Conservation (phyloP, 2,329 filamentous ascomycete genomes). For the Rhynchosporium agropyri region DNA sequence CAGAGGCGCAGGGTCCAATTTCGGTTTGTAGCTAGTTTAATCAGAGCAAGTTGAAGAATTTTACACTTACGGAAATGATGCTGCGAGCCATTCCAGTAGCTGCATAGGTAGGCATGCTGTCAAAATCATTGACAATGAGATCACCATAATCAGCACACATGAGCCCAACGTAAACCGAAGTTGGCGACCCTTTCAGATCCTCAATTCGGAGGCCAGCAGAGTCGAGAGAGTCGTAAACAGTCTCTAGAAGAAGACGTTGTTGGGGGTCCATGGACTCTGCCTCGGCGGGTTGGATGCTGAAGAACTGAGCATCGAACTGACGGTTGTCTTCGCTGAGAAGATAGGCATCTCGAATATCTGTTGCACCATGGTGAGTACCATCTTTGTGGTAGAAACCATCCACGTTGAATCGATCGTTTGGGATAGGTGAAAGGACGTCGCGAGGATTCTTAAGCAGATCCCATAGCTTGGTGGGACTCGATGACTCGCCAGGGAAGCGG, state of each 20-base stretch:
- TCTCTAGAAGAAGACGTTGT: conserved; percentile 37
- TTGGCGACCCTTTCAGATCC: conserved; percentile 29
- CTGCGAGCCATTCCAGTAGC: conserved; percentile 37
- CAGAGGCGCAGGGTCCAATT: too few species aligned
- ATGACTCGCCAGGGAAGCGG: conserved; percentile 18
- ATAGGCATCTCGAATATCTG: conserved; percentile 19
- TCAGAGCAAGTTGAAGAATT: too few species aligned
- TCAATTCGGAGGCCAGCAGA: conserved; percentile 33
- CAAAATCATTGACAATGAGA: conserved; percentile 18
- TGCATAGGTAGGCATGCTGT: conserved; percentile 18
- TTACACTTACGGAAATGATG: conserved; percentile 46
- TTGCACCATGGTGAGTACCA: conserved; percentile 20
- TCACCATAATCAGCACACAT: conserved; percentile 44
- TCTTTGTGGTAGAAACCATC: conserved; percentile 56
- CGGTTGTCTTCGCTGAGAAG: conserved; percentile 19
- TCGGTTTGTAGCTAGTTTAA: too few species aligned
- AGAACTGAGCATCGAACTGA: conserved; percentile 21
- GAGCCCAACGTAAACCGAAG: conserved; percentile 41
- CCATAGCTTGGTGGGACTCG: conserved; percentile 41
- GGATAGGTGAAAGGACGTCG: conserved; percentile 28
- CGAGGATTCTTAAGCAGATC: conserved; percentile 37
- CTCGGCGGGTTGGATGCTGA: conserved; percentile 27
- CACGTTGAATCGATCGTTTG: conserved; percentile 48
- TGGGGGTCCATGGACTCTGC: conserved; percentile 41
- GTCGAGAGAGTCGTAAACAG: conserved; percentile 40